A percentile compares a stretch with the other conserved stretches of the same genome.
Evolutionary conservation across 1,139 yeast species (phyloP).

Genomic region (Debaryomycetaceae sp.): DNA sequence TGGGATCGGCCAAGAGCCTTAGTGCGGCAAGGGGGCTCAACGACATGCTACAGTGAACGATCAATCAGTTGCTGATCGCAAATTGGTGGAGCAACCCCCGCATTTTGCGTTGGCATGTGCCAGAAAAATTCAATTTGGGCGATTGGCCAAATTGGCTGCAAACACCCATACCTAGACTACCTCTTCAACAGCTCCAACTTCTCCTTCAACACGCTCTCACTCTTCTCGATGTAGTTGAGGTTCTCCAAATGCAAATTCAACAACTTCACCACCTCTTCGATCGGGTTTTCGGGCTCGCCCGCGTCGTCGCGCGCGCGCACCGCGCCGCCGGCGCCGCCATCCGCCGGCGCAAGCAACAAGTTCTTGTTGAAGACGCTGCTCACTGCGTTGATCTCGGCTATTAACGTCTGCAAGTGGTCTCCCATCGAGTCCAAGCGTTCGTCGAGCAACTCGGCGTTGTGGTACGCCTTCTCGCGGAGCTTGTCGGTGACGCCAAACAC

Average conservation of each 20-base stretch:
- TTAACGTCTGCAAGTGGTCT: conserved; percentile 67
- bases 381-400: conserved; percentile 81
- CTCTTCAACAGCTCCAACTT: conserved; percentile 42
- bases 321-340: conserved; percentile 17
- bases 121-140: not conserved
- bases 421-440: conserved; percentile 78
- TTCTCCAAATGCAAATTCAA: conserved; percentile 88
- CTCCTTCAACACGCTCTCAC: conserved; percentile 63
- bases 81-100: not conserved
- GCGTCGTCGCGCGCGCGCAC: conserved; percentile 21
- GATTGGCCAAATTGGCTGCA: not conserved
- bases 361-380: conserved; percentile 75
- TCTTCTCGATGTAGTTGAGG: conserved; percentile 77
- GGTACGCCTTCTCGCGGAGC: conserved; percentile 86
- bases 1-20: conserved; percentile 36
- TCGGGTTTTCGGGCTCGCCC: conserved; percentile 37
- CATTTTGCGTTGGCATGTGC: conserved; percentile 1
- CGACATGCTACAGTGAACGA: not conserved
- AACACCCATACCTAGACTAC: not conserved
- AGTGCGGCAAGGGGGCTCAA: conserved; percentile 16
- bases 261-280: conserved; percentile 68
- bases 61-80: not conserved
- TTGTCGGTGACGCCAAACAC: conserved; percentile 60
- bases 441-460: conserved; percentile 80
- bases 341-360: conserved; percentile 25